phyloP scores from a whole-genome alignment of 2,329 filamentous ascomycete species.

The Calonectria fujianensis region DNA sequence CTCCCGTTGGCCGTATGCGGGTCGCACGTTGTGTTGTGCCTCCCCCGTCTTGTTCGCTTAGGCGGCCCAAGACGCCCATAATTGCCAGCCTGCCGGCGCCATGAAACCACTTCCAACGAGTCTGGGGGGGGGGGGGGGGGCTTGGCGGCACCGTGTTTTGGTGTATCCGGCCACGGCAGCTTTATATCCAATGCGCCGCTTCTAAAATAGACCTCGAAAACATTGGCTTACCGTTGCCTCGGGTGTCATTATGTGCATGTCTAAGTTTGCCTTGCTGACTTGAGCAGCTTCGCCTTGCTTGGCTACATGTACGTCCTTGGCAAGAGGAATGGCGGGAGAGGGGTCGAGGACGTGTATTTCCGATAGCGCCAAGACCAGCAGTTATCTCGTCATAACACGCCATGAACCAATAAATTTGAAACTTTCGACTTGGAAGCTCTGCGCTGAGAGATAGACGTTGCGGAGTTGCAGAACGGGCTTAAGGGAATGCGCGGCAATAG shows the following conservation, averaged over 20 bases:
- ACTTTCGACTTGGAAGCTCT: background rate
- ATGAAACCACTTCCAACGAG: background rate
- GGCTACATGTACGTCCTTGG: background rate
- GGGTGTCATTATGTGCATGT: background rate
- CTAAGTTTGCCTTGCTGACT: background rate
- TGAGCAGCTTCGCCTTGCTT: background rate
- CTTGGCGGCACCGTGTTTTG: background rate
- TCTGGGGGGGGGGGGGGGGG: too few species aligned
- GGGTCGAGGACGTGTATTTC: background rate
- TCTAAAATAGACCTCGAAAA: slow-evolving; percentile 11
- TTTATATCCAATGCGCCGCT: background rate
- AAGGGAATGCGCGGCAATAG: background rate
- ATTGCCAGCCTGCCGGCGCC: background rate
- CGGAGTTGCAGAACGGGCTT: background rate
- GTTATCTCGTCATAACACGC: background rate
- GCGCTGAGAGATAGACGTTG: background rate
- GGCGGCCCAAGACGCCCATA: background rate
- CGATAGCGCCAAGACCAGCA: background rate
- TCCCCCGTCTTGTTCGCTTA: background rate
- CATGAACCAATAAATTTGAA: background rate
- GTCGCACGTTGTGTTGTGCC: slow-evolving; percentile 23
- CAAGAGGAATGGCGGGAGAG: background rate
- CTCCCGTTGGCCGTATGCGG: background rate
- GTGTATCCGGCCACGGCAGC: slow-evolving; percentile 19
- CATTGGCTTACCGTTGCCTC: background rate